These are phyloP conservation scores for Ascodesmis nigricans DNA, from an alignment of 495 filamentous ascomycete species.

Conservation along the genomic window DNA sequence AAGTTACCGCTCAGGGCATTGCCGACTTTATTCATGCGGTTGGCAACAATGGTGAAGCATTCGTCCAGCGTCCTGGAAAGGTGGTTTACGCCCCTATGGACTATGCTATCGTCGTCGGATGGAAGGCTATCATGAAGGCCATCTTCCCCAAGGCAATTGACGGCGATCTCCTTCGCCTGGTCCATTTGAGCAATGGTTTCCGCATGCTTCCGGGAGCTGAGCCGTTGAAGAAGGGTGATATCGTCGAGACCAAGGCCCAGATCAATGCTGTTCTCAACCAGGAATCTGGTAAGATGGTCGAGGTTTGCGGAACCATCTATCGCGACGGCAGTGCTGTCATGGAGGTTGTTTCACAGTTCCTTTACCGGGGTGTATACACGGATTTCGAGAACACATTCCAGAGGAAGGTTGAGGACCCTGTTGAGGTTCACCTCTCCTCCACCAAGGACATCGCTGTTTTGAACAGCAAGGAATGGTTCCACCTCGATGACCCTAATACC, in stretches of 20 bases:
- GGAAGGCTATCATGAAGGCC: conserved; percentile 97
- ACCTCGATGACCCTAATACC: conserved; percentile 52
- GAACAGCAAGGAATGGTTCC: conserved; percentile 93
- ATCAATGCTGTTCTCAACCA: conserved; percentile 97
- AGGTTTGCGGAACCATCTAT: conserved; percentile 88
- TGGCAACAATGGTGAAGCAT: conserved; percentile 95
- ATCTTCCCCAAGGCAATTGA: conserved; percentile 92
- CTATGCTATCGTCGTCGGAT: conserved; percentile 93
- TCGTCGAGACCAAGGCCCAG: conserved; percentile 78
- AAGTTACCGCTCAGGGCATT: conserved; percentile 73
- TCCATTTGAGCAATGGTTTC: conserved; percentile 92
- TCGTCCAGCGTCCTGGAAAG: conserved; percentile 89
- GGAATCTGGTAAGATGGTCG: conserved; percentile 97
- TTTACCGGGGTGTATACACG: conserved; percentile 78
- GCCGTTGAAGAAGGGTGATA: conserved; percentile 82
- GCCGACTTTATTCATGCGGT: conserved; percentile 97
- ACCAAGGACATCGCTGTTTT: conserved; percentile 84
- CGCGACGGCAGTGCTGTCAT: conserved; percentile 76
- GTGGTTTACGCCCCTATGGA: conserved; percentile 94
- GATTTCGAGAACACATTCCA: conserved; percentile 98
- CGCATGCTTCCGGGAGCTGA: conserved; percentile 93
- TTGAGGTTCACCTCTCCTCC: conserved; percentile 71
- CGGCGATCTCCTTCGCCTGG: conserved; percentile 80
- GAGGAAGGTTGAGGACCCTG: conserved; percentile 83
- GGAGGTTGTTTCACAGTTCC: conserved; percentile 94